phyloP scores from a whole-genome alignment of 176 grass and related monocot species.

The Calamus simplicifolius region DNA sequence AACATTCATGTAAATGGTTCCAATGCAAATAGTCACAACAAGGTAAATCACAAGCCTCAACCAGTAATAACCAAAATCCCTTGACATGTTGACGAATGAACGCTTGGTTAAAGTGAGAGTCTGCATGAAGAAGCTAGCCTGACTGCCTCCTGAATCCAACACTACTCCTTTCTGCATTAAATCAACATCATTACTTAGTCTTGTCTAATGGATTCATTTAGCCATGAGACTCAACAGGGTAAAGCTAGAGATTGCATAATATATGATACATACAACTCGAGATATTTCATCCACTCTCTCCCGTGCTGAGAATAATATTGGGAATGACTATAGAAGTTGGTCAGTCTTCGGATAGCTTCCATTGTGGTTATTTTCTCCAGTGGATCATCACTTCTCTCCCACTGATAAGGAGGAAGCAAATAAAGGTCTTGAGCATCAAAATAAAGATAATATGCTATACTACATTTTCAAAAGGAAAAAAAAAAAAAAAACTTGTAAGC shows the following conservation, averaged over 20 bases:
- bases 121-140: constrained; percentile 96
- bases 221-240: too few species aligned
- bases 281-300: constrained; percentile 92
- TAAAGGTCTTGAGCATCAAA: neutral
- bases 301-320: constrained; percentile 51
- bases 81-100: constrained; percentile 94
- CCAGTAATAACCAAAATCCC: constrained; percentile 99
- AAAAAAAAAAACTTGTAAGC: neutral
- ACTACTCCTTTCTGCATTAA: constrained; percentile 78
- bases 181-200: constrained; percentile 2
- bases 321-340: constrained; percentile 55
- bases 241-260: neutral
- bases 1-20: constrained; percentile 89
- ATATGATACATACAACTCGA: constrained; percentile 46
- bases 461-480: neutral
- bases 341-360: constrained; percentile 68
- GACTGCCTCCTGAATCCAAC: constrained; percentile 78
- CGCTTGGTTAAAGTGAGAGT: constrained; percentile 71
- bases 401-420: constrained; percentile 17
- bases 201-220: neutral
- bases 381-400: constrained; percentile 74
- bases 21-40: constrained; percentile 90
- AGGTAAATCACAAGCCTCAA: constrained; percentile 87
- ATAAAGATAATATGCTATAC: constrained; percentile 2
- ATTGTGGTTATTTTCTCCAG: constrained; percentile 75